Percentiles rank a stretch among this genome's conserved stretches.
phyloP scores from a whole-genome alignment of 352 stramenopile genomes.

The Salisapilia sapeloensis region DNA sequence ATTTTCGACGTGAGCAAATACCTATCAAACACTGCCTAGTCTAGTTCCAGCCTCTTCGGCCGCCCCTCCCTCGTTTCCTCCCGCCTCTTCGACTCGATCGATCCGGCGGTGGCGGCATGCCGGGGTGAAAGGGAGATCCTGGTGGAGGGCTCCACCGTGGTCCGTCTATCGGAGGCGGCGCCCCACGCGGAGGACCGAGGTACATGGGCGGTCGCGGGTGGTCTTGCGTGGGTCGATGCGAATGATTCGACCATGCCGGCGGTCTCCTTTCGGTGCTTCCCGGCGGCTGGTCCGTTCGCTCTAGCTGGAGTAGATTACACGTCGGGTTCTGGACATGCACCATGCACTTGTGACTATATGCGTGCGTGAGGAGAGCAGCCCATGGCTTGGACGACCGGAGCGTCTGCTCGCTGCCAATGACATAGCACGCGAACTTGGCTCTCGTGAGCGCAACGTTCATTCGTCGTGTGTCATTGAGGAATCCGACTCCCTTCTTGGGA shows the following conservation, averaged over 20 bases:
- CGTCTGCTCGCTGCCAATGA: constrained; percentile 71
- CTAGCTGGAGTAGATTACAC: constrained; percentile 56
- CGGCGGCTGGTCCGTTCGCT: constrained; percentile 27
- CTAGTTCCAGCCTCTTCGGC: not conserved
- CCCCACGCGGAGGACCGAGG: not conserved
- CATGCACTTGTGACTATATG: constrained; percentile 39
- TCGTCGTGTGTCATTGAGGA: constrained; percentile 77
- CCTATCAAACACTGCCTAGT: not conserved
- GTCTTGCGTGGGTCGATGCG: not conserved
- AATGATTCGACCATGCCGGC: constrained; percentile 1
- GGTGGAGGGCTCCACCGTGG: constrained; percentile 1
- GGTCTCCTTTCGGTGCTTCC: not conserved
- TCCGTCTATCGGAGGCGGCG: not conserved
- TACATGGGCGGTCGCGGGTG: not conserved
- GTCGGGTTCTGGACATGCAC: constrained; percentile 69
- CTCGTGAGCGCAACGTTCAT: constrained; percentile 82
- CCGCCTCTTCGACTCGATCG: not conserved
- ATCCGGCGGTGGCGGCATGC: not conserved
- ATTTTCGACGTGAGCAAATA: no score
- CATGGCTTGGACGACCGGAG: constrained; percentile 75
- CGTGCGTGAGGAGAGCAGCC: constrained; percentile 58
- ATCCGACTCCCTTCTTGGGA: constrained; percentile 63
- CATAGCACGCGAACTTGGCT: constrained; percentile 79
- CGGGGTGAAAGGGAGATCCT: not conserved
- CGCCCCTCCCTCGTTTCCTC: not conserved